phyloP scores from a whole-genome alignment of 2,329 filamentous ascomycete genomes.

The Aspergillus sp. region DNA sequence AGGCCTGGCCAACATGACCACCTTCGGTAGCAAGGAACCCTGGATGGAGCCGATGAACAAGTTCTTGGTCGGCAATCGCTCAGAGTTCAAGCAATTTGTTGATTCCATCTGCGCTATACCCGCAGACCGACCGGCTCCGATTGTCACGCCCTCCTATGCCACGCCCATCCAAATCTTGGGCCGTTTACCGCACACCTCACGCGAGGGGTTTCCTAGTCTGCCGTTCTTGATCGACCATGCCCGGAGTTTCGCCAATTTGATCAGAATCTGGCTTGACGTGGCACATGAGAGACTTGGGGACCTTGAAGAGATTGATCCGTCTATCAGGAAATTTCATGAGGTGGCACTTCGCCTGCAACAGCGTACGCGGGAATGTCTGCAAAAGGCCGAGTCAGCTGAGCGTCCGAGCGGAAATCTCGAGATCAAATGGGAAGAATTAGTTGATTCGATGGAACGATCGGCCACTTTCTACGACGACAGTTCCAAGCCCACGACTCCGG shows the following conservation, averaged over 20 bases:
- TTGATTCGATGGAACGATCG: slow-evolving; percentile 48
- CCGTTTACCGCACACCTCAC: slow-evolving; percentile 73
- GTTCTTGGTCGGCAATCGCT: slow-evolving; percentile 73
- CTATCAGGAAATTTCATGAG: slow-evolving; percentile 44
- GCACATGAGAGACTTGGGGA: slow-evolving; percentile 41
- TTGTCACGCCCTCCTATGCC: slow-evolving; percentile 80
- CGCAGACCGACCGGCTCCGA: slow-evolving; percentile 62
- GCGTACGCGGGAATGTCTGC: slow-evolving; percentile 47
- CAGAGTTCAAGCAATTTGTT: slow-evolving; percentile 81
- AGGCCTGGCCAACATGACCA: slow-evolving; percentile 84
- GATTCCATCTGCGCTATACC: slow-evolving; percentile 83
- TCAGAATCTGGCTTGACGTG: slow-evolving; percentile 57
- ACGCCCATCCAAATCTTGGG: slow-evolving; percentile 88
- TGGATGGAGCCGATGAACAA: slow-evolving; percentile 99
- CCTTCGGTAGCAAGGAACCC: slow-evolving; percentile 90
- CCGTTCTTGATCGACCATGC: slow-evolving; percentile 91
- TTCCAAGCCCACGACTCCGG: slow-evolving; percentile 39
- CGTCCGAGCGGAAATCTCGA: slow-evolving; percentile 47
- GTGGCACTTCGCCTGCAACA: slow-evolving; percentile 43
- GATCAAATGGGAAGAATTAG: slow-evolving; percentile 51
- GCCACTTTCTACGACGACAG: slow-evolving; percentile 43
- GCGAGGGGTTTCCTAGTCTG: slow-evolving; percentile 89
- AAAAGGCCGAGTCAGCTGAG: slow-evolving; percentile 49
- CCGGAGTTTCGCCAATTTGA: slow-evolving; percentile 77
- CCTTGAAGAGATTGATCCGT: slow-evolving; percentile 38